Conservation (phyloP, 2,329 filamentous ascomycete species). For the Colletotrichum horii region DNA sequence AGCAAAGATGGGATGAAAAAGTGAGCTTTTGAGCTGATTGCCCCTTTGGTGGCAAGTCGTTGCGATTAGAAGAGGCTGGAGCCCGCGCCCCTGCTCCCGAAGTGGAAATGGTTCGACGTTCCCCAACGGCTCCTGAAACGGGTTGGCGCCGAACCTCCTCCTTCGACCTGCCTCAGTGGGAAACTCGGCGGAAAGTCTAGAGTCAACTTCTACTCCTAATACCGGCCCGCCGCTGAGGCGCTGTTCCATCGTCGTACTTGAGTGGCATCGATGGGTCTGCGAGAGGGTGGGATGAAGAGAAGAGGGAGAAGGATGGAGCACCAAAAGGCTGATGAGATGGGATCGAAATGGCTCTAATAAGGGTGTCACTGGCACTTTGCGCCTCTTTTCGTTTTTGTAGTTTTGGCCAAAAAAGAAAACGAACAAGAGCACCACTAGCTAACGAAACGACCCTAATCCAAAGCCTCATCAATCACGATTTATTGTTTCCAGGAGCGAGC, state of each 20-base stretch:
- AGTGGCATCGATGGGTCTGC: background rate
- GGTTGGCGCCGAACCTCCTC: background rate
- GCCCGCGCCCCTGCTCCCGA: background rate
- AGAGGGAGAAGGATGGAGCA: background rate
- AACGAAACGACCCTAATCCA: background rate
- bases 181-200: background rate
- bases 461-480: background rate
- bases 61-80: background rate
- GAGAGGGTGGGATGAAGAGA: background rate
- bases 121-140: constrained; percentile 15
- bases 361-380: background rate
- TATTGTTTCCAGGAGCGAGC: background rate
- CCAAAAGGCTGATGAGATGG: background rate
- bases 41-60: background rate
- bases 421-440: background rate
- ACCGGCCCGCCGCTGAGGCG: background rate
- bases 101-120: background rate
- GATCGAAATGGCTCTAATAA: background rate
- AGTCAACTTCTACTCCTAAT: background rate
- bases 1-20: constrained; percentile 1
- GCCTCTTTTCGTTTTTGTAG: background rate
- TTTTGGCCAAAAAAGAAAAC: background rate
- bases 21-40: background rate
- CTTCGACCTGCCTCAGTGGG: background rate
- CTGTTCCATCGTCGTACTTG: background rate